Evolutionary conservation across 1,284 basidiomycete species (phyloP).

Genomic region (Cryptococcus jaspeensis): DNA sequence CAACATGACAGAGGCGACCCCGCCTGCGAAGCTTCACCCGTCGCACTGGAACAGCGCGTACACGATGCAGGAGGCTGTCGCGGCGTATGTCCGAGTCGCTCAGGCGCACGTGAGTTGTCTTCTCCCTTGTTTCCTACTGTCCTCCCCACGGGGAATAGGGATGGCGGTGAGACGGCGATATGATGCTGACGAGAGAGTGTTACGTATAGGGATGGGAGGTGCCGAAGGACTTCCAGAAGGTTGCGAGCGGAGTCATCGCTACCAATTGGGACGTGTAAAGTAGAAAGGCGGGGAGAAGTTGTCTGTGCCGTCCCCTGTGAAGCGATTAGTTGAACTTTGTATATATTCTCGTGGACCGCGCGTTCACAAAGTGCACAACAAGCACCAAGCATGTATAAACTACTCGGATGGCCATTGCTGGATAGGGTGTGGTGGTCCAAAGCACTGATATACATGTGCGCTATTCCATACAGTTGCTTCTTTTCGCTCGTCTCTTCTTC

Average conservation of each 20-base stretch:
- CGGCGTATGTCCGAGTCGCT: conserved; percentile 31
- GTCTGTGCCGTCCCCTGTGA: no score
- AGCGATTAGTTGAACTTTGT: no score
- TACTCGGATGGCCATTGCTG: no score
- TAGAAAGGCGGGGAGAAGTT: no score
- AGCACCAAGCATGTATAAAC: no score
- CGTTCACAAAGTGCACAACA: no score
- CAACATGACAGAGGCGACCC: conserved; percentile 33
- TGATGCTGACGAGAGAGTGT: not conserved
- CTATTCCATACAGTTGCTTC: not conserved
- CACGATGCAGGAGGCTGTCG: conserved; percentile 22
- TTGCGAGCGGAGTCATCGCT: not conserved
- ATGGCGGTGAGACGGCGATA: not conserved
- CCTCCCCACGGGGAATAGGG: not conserved
- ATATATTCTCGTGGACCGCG: no score
- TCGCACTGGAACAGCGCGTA: conserved; percentile 23
- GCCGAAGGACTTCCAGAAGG: conserved; percentile 12
- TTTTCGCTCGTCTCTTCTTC: not conserved
- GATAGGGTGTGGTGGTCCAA: no score
- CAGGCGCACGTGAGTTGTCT: conserved; percentile 21
- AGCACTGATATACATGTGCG: no score
- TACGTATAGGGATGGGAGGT: conserved; percentile 11
- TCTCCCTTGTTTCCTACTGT: not conserved
- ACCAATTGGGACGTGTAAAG: no score
- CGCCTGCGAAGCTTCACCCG: conserved; percentile 22